Conservation (phyloP, 257 asterid species). For the Paulownia fortunei region DNA sequence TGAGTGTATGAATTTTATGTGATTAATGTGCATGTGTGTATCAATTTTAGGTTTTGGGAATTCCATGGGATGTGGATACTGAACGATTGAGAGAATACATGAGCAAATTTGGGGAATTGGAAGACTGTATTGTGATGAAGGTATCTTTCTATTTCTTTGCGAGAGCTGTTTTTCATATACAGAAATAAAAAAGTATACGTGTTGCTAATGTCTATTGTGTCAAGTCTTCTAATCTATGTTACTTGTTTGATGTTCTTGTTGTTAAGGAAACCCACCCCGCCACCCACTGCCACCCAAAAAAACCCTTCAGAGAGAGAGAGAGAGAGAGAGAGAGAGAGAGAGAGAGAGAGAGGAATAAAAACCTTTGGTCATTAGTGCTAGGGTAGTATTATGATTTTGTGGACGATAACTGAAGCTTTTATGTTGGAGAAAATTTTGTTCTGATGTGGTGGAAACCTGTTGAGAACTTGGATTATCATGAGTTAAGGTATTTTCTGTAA, state of each 20-base stretch:
- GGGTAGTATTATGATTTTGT: not conserved
- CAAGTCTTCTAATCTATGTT: not conserved
- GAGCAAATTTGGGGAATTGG: conserved; percentile 94
- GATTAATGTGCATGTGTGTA: conserved; percentile 8
- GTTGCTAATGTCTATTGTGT: not conserved
- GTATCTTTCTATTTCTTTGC: conserved; percentile 35
- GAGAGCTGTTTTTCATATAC: not conserved
- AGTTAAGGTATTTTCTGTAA: not conserved
- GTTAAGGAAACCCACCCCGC: not conserved
- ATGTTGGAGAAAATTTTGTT: not conserved
- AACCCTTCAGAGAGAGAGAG: not conserved
- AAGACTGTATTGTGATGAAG: conserved; percentile 99
- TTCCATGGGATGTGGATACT: conserved; percentile 98
- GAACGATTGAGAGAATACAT: conserved; percentile 93
- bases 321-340: no score
- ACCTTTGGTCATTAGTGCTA: not conserved
- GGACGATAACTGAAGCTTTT: not conserved
- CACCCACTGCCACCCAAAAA: not conserved
- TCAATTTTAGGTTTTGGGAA: conserved; percentile 81
- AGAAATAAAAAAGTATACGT: not conserved
- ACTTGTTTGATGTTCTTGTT: conserved; percentile 1
- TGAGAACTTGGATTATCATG: conserved; percentile 2
- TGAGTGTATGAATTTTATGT: conserved; percentile 12
- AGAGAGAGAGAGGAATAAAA: not conserved
- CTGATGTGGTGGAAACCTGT: not conserved